phyloP scores from a whole-genome alignment of 2,329 filamentous ascomycete species.

The Fusarium hostae region DNA sequence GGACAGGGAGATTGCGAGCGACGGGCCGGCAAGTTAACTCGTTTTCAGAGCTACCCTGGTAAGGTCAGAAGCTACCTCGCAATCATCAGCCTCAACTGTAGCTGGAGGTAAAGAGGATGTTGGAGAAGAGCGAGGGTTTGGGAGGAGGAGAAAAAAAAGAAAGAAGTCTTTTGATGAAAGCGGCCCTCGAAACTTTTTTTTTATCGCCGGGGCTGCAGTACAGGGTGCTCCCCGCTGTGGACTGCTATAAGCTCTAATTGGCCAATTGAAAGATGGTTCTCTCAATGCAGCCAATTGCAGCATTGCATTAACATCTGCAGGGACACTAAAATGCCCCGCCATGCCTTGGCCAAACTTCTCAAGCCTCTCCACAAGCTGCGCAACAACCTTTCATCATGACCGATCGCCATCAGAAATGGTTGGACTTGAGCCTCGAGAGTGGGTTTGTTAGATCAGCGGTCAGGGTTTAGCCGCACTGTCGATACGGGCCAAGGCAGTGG shows the following conservation, averaged over 20 bases:
- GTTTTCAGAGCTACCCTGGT: slow-evolving; percentile 52
- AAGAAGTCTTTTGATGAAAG: slow-evolving; percentile 31
- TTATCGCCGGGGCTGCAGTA: slow-evolving; percentile 27
- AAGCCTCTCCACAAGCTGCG: slow-evolving; percentile 42
- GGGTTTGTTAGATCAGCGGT: slow-evolving; percentile 42
- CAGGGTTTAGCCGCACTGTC: slow-evolving; percentile 35
- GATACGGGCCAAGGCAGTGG: slow-evolving; percentile 8
- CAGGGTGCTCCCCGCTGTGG: slow-evolving; percentile 34
- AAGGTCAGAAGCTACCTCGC: slow-evolving; percentile 53
- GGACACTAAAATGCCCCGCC: slow-evolving; percentile 43
- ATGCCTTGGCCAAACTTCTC: slow-evolving; percentile 41
- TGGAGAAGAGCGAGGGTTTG: slow-evolving; percentile 40
- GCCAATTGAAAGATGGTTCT: slow-evolving; percentile 37
- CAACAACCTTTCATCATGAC: slow-evolving; percentile 39
- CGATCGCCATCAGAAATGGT: slow-evolving; percentile 29
- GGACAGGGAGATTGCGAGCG: slow-evolving; percentile 47
- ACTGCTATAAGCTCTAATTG: slow-evolving; percentile 30
- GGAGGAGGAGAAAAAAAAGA: slow-evolving; percentile 35
- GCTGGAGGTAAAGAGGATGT: slow-evolving; percentile 31
- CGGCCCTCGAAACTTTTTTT: slow-evolving; percentile 45
- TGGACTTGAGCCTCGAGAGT: slow-evolving; percentile 35
- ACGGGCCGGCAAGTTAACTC: slow-evolving; percentile 52
- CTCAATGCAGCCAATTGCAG: slow-evolving; percentile 33
- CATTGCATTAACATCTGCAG: slow-evolving; percentile 36
- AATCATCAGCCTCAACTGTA: slow-evolving; percentile 51